phyloP scores from a whole-genome alignment of 306 rosid species.

The Nissolia schottii region DNA sequence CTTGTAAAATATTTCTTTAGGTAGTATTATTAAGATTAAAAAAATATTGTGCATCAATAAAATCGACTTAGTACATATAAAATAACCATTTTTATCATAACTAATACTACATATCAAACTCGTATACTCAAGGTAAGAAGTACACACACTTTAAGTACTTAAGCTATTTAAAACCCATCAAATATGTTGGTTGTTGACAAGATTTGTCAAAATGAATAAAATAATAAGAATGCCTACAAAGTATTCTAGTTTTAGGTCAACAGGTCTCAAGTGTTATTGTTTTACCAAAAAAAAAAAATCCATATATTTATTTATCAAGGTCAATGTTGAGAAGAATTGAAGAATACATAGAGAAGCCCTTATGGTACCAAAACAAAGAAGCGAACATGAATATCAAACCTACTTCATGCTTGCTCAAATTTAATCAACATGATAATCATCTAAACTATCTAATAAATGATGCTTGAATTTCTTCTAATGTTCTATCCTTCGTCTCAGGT shows the following conservation, averaged over 20 bases:
- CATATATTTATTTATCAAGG: background rate
- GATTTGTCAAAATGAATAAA: background rate
- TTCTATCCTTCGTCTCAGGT: conserved; percentile 73
- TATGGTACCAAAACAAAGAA: background rate
- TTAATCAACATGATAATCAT: conserved; percentile 1
- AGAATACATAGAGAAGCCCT: background rate
- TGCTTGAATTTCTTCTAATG: conserved; percentile 70
- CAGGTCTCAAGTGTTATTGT: background rate
- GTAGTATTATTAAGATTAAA: no score
- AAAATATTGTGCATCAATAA: no score
- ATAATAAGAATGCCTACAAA: background rate
- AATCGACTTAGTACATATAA: background rate
- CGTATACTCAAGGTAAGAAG: background rate
- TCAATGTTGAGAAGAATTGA: no score
- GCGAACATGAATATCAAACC: background rate
- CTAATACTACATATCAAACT: no score
- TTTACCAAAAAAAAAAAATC: background rate
- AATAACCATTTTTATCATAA: no score
- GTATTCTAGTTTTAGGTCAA: background rate
- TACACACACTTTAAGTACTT: background rate
- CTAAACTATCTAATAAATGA: conserved; percentile 47
- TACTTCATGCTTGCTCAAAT: background rate
- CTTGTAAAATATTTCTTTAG: no score
- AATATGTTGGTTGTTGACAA: background rate
- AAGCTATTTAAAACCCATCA: background rate